Conservation (phyloP, 106 monocot species). For the Dendrobium chrysotoxum region DNA sequence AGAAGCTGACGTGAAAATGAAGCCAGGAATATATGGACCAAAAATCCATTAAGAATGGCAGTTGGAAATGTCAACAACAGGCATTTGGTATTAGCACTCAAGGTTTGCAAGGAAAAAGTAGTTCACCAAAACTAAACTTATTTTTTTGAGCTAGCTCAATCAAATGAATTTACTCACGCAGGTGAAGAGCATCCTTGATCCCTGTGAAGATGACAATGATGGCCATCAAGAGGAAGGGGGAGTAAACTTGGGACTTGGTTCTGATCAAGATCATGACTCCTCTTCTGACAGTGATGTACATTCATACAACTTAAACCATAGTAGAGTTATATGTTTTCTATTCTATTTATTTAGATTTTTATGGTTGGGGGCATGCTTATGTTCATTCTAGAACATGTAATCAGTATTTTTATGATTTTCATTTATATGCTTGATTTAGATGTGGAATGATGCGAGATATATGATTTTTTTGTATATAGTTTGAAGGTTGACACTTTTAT, state of each 20-base stretch:
- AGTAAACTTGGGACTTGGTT: constrained; percentile 57
- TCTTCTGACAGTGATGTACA: constrained; percentile 83
- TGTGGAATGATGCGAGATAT: not conserved
- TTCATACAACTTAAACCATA: not conserved
- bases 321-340: not conserved
- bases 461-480: not conserved
- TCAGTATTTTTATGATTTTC: not conserved
- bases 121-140: not conserved
- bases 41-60: constrained; percentile 85
- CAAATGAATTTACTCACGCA: constrained; percentile 17
- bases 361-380: not conserved
- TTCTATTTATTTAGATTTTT: not conserved
- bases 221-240: constrained; percentile 48
- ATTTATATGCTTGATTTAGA: not conserved
- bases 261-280: constrained; percentile 45
- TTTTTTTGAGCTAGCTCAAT: not conserved
- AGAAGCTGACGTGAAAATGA: constrained; percentile 75
- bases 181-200: constrained; percentile 98
- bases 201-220: constrained; percentile 92
- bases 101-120: constrained; percentile 36
- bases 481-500: not conserved
- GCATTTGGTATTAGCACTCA: constrained; percentile 85
- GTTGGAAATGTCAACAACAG: constrained; percentile 97
- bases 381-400: not conserved
- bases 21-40: constrained; percentile 61